Conservation (phyloP, 805 yeast genomes). For the Scheffersomyces lignosus region DNA sequence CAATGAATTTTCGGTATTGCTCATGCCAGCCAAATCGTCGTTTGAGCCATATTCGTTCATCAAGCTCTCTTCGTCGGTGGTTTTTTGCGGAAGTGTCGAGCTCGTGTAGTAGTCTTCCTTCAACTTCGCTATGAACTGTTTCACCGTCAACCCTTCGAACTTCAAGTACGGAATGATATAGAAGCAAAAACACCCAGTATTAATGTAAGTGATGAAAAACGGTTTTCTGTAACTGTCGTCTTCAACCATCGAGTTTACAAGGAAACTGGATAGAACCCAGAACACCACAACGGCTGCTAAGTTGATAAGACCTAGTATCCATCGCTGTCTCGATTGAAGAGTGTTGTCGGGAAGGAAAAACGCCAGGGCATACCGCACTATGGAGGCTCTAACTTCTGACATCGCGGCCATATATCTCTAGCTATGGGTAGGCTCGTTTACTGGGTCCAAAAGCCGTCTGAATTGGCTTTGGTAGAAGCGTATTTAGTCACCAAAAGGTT, state of each 20-base stretch:
- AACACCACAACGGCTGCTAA: slow-evolving; percentile 73
- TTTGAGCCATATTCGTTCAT: slow-evolving; percentile 22
- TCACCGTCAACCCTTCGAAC: slow-evolving; percentile 24
- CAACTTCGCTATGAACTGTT: slow-evolving; percentile 22
- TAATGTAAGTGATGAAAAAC: slow-evolving; percentile 86
- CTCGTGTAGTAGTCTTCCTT: slow-evolving; percentile 20
- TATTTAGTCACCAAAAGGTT: too few relatives aligned
- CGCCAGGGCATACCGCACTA: slow-evolving; percentile 11
- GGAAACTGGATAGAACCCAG: slow-evolving; percentile 90
- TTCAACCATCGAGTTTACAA: slow-evolving; percentile 76
- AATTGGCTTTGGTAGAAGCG: too few relatives aligned
- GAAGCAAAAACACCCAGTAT: slow-evolving; percentile 79
- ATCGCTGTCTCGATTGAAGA: slow-evolving; percentile 40
- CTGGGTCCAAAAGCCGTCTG: too few relatives aligned
- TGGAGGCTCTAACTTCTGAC: background rate
- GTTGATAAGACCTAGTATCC: slow-evolving; percentile 79
- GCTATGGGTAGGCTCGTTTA: too few relatives aligned
- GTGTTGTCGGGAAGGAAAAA: slow-evolving; percentile 20
- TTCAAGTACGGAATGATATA: slow-evolving; percentile 65
- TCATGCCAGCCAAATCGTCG: slow-evolving; percentile 15
- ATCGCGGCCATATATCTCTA: background rate
- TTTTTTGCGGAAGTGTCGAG: background rate
- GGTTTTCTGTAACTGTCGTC: slow-evolving; percentile 78
- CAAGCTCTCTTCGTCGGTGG: slow-evolving; percentile 25
- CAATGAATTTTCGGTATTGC: slow-evolving; percentile 4